Conservation (phyloP, 1,284 basidiomycete species). For the Takashimella tepidaria region DNA sequence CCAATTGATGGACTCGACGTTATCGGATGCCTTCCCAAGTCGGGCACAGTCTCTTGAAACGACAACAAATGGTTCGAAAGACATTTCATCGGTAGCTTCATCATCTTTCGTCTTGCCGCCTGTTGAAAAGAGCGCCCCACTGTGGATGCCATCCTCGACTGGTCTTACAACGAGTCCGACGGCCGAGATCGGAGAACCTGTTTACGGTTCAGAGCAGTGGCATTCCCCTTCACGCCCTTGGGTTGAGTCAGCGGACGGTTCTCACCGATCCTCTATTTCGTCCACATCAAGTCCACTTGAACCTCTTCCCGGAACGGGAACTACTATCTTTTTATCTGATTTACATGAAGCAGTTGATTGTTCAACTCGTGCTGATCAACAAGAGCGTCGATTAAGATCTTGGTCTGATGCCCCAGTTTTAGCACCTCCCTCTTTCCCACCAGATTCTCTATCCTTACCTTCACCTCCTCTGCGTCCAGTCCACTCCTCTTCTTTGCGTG, state of each 20-base stretch:
- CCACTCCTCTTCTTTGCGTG: slow-evolving; percentile 9
- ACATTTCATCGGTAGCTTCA: neutral
- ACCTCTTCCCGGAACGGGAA: slow-evolving; percentile 18
- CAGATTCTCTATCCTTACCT: slow-evolving; percentile 5
- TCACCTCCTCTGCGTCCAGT: neutral
- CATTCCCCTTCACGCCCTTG: slow-evolving; percentile 32
- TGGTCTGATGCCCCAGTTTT: slow-evolving; percentile 29
- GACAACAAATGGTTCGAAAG: neutral
- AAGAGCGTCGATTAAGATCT: slow-evolving; percentile 23
- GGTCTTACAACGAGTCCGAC: slow-evolving; percentile 19
- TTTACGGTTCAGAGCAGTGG: slow-evolving; percentile 14
- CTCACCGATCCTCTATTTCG: slow-evolving; percentile 15
- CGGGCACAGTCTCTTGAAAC: neutral
- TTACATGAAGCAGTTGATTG: neutral
- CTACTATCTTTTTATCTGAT: neutral
- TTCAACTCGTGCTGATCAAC: neutral
- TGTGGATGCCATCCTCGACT: slow-evolving; percentile 9
- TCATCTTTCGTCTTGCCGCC: slow-evolving; percentile 23
- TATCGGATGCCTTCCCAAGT: neutral
- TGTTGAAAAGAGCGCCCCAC: slow-evolving; percentile 5
- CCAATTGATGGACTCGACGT: neutral
- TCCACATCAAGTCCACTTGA: slow-evolving; percentile 21
- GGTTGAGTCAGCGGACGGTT: slow-evolving; percentile 25
- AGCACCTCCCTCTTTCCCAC: neutral
- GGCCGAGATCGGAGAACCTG: slow-evolving; percentile 24